Evolutionary conservation across 768 basidiomycete genomes (phyloP).

Genomic region (Guyanaporus albipodus): DNA sequence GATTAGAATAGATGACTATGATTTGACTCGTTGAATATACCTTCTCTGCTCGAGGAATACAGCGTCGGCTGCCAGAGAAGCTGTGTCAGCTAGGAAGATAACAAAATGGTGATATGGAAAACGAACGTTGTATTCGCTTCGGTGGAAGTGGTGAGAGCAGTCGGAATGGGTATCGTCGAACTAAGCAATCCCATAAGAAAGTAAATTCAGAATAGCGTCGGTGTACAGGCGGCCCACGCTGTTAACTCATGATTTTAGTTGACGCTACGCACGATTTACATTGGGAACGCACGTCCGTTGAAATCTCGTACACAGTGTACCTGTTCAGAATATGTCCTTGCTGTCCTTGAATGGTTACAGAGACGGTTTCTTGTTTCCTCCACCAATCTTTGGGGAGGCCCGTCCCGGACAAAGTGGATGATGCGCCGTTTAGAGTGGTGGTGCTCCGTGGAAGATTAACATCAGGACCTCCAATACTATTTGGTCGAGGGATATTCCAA

Average conservation of each 20-base stretch:
- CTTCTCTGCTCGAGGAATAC: constrained; percentile 89
- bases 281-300: constrained; percentile 58
- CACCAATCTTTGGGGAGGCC: constrained; percentile 83
- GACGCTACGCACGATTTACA: constrained; percentile 4
- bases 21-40: constrained; percentile 33
- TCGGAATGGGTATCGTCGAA: constrained; percentile 90
- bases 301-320: constrained; percentile 79
- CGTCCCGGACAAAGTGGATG: constrained; percentile 62
- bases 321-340: constrained; percentile 91
- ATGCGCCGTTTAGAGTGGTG: constrained; percentile 37
- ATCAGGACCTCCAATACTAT: constrained; percentile 29
- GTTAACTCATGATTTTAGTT: constrained; percentile 13
- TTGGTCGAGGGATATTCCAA: constrained; percentile 46
- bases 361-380: constrained; percentile 72
- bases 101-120: background rate
- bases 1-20: background rate
- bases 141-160: constrained; percentile 85
- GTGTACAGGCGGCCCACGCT: constrained; percentile 67
- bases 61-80: constrained; percentile 61
- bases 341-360: constrained; percentile 74
- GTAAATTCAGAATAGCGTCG: constrained; percentile 93
- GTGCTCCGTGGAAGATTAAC: constrained; percentile 20
- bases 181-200: constrained; percentile 83
- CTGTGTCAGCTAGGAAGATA: constrained; percentile 3
- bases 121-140: constrained; percentile 85